Evolutionary conservation across 768 basidiomycete genomes (phyloP).

Genomic region (Termitomyces sp.): DNA sequence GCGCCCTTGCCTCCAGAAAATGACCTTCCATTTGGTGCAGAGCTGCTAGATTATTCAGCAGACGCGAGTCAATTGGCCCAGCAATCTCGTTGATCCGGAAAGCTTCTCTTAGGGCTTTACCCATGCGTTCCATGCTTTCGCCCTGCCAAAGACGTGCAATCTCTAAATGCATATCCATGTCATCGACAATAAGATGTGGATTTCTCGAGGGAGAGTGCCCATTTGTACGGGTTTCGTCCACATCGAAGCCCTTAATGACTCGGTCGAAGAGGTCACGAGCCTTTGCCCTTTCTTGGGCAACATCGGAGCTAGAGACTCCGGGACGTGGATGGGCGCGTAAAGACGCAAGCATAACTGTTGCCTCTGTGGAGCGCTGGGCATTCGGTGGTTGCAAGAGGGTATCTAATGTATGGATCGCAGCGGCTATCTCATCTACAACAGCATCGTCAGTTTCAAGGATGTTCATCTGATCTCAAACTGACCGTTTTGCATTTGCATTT

Average conservation of each 20-base stretch:
- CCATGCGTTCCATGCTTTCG: slow-evolving; percentile 71
- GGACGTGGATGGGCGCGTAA: slow-evolving; percentile 82
- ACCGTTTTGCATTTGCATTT: slow-evolving; percentile 86
- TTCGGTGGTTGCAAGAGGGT: slow-evolving; percentile 67
- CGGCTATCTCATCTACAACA: slow-evolving; percentile 70
- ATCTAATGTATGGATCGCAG: slow-evolving; percentile 84
- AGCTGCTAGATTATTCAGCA: slow-evolving; percentile 80
- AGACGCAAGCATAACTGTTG: slow-evolving; percentile 85
- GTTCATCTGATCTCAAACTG: slow-evolving; percentile 4
- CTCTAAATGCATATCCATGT: slow-evolving; percentile 88
- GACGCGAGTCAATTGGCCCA: slow-evolving; percentile 54
- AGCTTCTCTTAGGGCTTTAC: slow-evolving; percentile 73
- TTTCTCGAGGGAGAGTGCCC: slow-evolving; percentile 35
- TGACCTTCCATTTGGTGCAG: slow-evolving; percentile 69
- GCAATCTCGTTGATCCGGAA: slow-evolving; percentile 54
- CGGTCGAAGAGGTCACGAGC: slow-evolving; percentile 85
- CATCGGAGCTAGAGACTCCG: slow-evolving; percentile 71
- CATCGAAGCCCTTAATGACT: slow-evolving; percentile 61
- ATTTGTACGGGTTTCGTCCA: slow-evolving; percentile 50
- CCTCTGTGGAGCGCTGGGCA: slow-evolving; percentile 70
- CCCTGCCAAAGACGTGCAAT: slow-evolving; percentile 87
- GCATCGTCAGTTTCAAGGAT: not conserved
- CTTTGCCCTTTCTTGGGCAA: slow-evolving; percentile 62
- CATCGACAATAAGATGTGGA: slow-evolving; percentile 60
- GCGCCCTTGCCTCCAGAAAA: slow-evolving; percentile 47